Conservation (phyloP, 495 filamentous ascomycete genomes). For the Hypoxylon lenormandii region DNA sequence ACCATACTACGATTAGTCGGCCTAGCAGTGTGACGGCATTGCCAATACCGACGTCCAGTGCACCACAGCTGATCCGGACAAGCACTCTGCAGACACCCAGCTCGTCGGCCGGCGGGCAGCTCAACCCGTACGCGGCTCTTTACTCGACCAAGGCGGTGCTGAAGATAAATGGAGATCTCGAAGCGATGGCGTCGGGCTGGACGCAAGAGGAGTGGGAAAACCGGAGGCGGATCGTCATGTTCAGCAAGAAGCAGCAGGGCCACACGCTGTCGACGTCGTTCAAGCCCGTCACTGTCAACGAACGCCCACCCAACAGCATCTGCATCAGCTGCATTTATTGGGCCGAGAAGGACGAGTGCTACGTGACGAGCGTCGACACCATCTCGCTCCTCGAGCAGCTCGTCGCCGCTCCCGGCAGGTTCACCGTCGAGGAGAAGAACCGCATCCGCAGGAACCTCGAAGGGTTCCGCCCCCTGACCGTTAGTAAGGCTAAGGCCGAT, state of each 20-base stretch:
- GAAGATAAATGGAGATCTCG: slow-evolving; percentile 85
- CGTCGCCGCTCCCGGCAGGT: slow-evolving; percentile 74
- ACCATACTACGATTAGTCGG: slow-evolving; percentile 53
- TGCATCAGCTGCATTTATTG: slow-evolving; percentile 94
- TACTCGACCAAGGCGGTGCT: slow-evolving; percentile 89
- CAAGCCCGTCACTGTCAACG: slow-evolving; percentile 74
- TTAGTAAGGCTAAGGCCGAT: slow-evolving; percentile 89
- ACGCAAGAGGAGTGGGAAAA: slow-evolving; percentile 78
- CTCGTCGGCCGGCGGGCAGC: slow-evolving; percentile 58
- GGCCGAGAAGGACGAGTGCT: slow-evolving; percentile 89
- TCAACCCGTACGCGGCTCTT: slow-evolving; percentile 84
- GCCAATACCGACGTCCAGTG: slow-evolving; percentile 50
- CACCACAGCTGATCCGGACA: slow-evolving; percentile 79
- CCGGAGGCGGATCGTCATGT: slow-evolving; percentile 85
- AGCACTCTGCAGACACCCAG: slow-evolving; percentile 77
- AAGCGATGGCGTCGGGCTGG: slow-evolving; percentile 83
- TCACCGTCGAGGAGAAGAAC: slow-evolving; percentile 97
- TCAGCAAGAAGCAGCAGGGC: slow-evolving; percentile 80
- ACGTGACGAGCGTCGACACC: slow-evolving; percentile 94
- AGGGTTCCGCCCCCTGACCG: slow-evolving; percentile 86
- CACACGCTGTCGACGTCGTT: slow-evolving; percentile 79
- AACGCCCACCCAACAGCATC: slow-evolving; percentile 78
- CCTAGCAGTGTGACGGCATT: slow-evolving; percentile 57
- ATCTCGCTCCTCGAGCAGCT: slow-evolving; percentile 91
- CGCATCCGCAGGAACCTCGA: slow-evolving; percentile 94